These are phyloP conservation scores for Rhynchospora pubera DNA, from an alignment of 176 grass and related monocot species.

Conservation along the genomic window DNA sequence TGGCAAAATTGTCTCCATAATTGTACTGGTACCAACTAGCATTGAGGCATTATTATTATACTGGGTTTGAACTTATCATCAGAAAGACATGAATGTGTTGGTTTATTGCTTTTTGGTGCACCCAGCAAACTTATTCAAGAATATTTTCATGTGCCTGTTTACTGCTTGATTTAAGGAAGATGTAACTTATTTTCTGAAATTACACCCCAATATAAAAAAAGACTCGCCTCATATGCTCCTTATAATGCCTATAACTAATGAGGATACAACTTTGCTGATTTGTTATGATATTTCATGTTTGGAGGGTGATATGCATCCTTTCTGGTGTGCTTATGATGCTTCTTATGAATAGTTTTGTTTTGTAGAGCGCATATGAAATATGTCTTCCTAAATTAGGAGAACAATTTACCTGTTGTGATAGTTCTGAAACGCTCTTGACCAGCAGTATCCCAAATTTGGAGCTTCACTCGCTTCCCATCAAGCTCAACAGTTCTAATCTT, in stretches of 20 bases:
- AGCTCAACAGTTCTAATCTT: constrained; percentile 82
- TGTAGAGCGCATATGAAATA: not conserved
- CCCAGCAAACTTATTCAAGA: not conserved
- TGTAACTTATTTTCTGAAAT: not conserved
- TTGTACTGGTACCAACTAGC: not conserved
- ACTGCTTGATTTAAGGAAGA: not conserved
- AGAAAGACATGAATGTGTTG: not conserved
- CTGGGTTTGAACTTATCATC: not conserved
- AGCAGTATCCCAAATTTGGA: constrained; percentile 93
- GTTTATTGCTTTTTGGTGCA: not conserved
- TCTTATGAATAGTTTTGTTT: not conserved
- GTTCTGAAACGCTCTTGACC: constrained; percentile 90
- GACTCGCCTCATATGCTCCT: no score
- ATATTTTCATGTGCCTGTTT: not conserved
- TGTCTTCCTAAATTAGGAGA: not conserved
- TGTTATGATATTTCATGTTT: not conserved
- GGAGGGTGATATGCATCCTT: not conserved
- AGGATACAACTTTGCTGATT: not conserved
- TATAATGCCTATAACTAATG: no score
- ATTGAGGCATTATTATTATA: not conserved
- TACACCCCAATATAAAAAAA: not conserved
- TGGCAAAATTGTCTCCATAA: not conserved
- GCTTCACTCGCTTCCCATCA: constrained; percentile 81
- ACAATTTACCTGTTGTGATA: constrained; percentile 64
- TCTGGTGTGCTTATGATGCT: not conserved